Evolutionary conservation across 495 filamentous ascomycete species (phyloP), one percentile per base, ranked within the genome.

Genomic region (Penicillium turbatum): DNA sequence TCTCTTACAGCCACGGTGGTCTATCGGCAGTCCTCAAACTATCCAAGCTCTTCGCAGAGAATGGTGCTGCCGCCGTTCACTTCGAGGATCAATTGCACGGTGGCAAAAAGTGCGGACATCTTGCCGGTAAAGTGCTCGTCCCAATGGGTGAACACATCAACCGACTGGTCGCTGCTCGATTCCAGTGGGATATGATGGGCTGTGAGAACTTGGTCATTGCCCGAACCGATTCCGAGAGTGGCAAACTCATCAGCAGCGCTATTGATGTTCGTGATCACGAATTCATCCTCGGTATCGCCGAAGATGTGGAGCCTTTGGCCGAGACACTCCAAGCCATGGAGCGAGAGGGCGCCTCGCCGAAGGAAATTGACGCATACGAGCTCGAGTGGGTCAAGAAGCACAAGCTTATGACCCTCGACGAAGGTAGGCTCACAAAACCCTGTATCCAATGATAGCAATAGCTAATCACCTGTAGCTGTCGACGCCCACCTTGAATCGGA

Each of bases 151-250:
- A 98, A 61, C 93, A 98, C 71, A 95, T 97, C 74, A 97, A 97
- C 72, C 82, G 93, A 13, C 82, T 98, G 5, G 83, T 90, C 27
- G 91, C 95, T 15, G 84, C 93, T 2, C 84, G 93, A 48, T 97
- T 95, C 75, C 93, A 98, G 63, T 98, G 93, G 93, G 93, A 98
- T 61, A 78, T 95, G 36, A 96, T 98, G 92, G 93, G 92, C 45
- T 82, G 81, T 24, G 93, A 98, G 70, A 97, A 92, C 66, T 77
- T 97, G 16, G 80, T 97, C 21, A 95, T 98, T 61, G 93, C 93
- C 5, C 85, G 93, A 17, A 97, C 93, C 12, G 93, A 98, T 69
- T 92, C 90, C 0, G 93, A 98, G 67, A 92, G 87, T 66, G 93
- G 93, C 35, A 90, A 84, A 62, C 78, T 98, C 11, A 81, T 98